Evolutionary conservation across 345 rosid species (phyloP).

Genomic region (Arabidopsis thaliana): TAIR10.1 NC_003071.7:14599501-14600000

Average conservation of each 20-base stretch:
- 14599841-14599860: not conserved
- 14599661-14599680: no score
- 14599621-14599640: conserved; percentile 16
- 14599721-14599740: conserved; percentile 38
- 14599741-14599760: conserved; percentile 3
- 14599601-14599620: conserved; percentile 35
- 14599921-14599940: not conserved
- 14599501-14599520: conserved; percentile 6
- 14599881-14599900: conserved; percentile 12
- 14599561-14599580: conserved; percentile 41
- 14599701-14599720: conserved; percentile 42
- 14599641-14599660: not conserved
- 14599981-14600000: conserved; percentile 13
- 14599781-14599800: conserved; percentile 32
- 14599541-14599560: conserved; percentile 35
- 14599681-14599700: conserved; percentile 6
- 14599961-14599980: conserved; percentile 15
- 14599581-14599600: conserved; percentile 37
- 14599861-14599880: conserved; percentile 13
- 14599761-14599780: conserved; percentile 12
- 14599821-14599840: not conserved
- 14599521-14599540: conserved; percentile 34
- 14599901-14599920: conserved; percentile 23
- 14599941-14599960: conserved; percentile 2
- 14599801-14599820: conserved; percentile 15